phyloP scores from a whole-genome alignment of 2,329 filamentous ascomycete species.

The Trichoderma arundinaceum region DNA sequence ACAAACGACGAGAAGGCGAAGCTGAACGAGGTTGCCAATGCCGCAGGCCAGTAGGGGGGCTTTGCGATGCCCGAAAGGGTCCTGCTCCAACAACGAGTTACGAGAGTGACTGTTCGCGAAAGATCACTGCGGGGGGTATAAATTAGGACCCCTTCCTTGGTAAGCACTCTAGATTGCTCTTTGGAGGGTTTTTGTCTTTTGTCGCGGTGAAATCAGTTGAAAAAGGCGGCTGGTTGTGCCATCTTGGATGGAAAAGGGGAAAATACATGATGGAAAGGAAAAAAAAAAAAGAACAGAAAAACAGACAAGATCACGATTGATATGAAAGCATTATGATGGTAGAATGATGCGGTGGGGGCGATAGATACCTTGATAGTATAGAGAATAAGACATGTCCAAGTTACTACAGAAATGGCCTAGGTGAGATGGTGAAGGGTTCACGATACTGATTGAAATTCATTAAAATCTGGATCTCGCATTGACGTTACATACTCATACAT shows the following conservation, averaged over 20 bases:
- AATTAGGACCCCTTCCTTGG: too few relatives aligned
- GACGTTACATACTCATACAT: not conserved
- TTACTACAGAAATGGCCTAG: not conserved
- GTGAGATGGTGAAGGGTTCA: too few relatives aligned
- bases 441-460: too few relatives aligned
- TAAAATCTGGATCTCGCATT: not conserved
- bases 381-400: constrained; percentile 8
- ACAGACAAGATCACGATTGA: constrained; percentile 11
- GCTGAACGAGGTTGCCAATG: constrained; percentile 57
- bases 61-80: not conserved
- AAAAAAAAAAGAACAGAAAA: constrained; percentile 2
- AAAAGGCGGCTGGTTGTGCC: not conserved
- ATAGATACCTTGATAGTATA: constrained; percentile 31
- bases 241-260: not conserved
- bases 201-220: not conserved
- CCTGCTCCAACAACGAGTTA: not conserved
- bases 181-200: not conserved
- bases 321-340: constrained; percentile 25
- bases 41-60: constrained; percentile 41
- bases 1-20: constrained; percentile 62
- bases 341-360: not conserved
- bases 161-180: too few relatives aligned
- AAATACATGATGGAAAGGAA: not conserved
- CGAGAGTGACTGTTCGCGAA: not conserved
- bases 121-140: too few relatives aligned